These are phyloP conservation scores for Balamuthia mandrillaris DNA, from an alignment of 208 protist genomes.

Conservation along the genomic window DNA sequence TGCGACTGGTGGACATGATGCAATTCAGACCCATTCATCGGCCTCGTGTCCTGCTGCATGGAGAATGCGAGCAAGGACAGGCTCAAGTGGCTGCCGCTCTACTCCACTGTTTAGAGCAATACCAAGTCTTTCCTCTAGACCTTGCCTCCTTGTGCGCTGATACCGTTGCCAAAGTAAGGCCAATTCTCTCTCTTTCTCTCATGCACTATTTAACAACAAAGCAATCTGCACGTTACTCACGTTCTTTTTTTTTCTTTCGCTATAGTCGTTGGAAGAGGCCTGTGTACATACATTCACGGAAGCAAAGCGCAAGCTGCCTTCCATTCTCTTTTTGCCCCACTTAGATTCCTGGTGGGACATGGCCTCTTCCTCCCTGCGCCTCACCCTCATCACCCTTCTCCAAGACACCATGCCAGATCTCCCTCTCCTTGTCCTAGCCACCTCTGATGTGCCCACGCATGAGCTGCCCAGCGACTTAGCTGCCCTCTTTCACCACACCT, in stretches of 20 bases:
- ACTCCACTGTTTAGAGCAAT: constrained; percentile 46
- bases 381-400: constrained; percentile 25
- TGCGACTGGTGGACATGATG: too few species aligned
- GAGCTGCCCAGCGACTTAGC: background rate
- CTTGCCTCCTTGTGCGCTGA: constrained; percentile 21
- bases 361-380: background rate
- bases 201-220: background rate
- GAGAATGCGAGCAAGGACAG: constrained; percentile 33
- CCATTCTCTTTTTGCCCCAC: constrained; percentile 31
- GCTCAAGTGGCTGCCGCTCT: constrained; percentile 39
- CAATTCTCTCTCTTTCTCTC: background rate
- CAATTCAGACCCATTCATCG: constrained; percentile 26
- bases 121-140: constrained; percentile 41
- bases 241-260: background rate
- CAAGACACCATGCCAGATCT: background rate
- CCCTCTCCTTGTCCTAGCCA: background rate
- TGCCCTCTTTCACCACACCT: background rate
- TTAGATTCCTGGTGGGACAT: constrained; percentile 43
- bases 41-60: constrained; percentile 15
- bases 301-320: constrained; percentile 26
- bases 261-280: constrained; percentile 35
- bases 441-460: background rate
- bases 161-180: constrained; percentile 2
- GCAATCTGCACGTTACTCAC: background rate
- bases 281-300: constrained; percentile 31